phyloP scores from a whole-genome alignment of 164 flowering plant species.

The Buxus sempervirens region DNA sequence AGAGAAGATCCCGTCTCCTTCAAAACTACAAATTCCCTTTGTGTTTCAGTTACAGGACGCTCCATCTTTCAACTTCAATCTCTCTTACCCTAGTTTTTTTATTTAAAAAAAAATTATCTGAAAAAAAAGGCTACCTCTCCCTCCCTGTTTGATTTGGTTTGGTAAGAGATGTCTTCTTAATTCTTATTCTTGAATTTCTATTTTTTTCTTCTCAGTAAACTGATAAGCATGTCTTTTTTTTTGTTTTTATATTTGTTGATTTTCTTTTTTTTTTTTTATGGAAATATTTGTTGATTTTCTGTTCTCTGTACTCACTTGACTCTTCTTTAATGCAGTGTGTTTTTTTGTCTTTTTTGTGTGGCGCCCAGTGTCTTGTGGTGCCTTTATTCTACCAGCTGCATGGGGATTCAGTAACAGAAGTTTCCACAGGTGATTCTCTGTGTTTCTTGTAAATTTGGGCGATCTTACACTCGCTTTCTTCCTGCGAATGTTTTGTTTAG shows the following conservation, averaged over 20 bases:
- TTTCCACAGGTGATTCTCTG: not conserved
- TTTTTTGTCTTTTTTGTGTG: not conserved
- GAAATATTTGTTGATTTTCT: too few relatives aligned
- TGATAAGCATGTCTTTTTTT: not conserved
- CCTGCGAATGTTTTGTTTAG: not conserved
- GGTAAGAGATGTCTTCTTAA: not conserved
- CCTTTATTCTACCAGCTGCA: not conserved
- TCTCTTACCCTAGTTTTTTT: too few relatives aligned
- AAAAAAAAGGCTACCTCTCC: too few relatives aligned
- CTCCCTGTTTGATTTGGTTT: not conserved
- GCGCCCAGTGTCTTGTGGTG: not conserved
- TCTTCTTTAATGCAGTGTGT: not conserved
- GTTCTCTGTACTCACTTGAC: not conserved
- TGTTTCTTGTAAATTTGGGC: not conserved
- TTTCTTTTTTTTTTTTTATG: too few relatives aligned
- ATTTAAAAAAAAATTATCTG: too few relatives aligned
- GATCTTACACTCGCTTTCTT: not conserved
- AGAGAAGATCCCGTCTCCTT: too few relatives aligned
- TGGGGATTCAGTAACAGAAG: slow-evolving; percentile 5
- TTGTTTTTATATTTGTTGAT: too few relatives aligned
- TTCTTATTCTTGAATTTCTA: not conserved
- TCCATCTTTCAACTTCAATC: not conserved
- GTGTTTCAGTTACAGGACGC: too few relatives aligned
- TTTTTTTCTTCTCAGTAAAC: not conserved
- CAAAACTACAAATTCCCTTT: too few relatives aligned